These are phyloP conservation scores for Glonium stellatum DNA, from an alignment of 495 filamentous ascomycete species.

Conservation along the genomic window DNA sequence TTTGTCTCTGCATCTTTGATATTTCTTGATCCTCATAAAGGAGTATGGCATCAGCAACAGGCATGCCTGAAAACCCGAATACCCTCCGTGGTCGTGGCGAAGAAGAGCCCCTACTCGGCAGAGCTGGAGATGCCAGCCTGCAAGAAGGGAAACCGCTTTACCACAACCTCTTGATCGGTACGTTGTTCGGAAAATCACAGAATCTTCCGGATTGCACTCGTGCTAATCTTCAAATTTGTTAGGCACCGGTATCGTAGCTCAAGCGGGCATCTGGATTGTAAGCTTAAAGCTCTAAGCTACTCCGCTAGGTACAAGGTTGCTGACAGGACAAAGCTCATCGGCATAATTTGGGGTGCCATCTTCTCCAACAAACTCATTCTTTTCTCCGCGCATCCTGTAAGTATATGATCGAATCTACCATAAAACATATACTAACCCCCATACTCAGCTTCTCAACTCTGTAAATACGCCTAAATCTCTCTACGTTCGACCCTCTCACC, in stretches of 20 bases:
- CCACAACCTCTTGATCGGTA: constrained; percentile 73
- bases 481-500: neutral
- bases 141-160: constrained; percentile 52
- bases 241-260: constrained; percentile 66
- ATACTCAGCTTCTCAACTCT: constrained; percentile 60
- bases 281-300: constrained; percentile 22
- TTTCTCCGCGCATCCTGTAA: constrained; percentile 77
- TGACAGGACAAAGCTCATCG: constrained; percentile 50
- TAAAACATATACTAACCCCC: constrained; percentile 3
- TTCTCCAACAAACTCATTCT: constrained; percentile 60
- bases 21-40: neutral
- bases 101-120: constrained; percentile 70
- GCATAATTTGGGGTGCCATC: constrained; percentile 66
- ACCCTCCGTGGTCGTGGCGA: constrained; percentile 41
- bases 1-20: neutral
- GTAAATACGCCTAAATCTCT: constrained; percentile 12
- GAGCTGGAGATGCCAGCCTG: constrained; percentile 66
- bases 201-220: neutral
- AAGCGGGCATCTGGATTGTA: constrained; percentile 61
- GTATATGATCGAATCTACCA: constrained; percentile 14
- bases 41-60: constrained; percentile 19
- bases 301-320: neutral
- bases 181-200: constrained; percentile 14
- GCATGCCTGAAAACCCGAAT: constrained; percentile 25
- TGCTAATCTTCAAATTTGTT: constrained; percentile 5